phyloP scores from a whole-genome alignment of 768 basidiomycete species.

The Rhodotorula diobovata region DNA sequence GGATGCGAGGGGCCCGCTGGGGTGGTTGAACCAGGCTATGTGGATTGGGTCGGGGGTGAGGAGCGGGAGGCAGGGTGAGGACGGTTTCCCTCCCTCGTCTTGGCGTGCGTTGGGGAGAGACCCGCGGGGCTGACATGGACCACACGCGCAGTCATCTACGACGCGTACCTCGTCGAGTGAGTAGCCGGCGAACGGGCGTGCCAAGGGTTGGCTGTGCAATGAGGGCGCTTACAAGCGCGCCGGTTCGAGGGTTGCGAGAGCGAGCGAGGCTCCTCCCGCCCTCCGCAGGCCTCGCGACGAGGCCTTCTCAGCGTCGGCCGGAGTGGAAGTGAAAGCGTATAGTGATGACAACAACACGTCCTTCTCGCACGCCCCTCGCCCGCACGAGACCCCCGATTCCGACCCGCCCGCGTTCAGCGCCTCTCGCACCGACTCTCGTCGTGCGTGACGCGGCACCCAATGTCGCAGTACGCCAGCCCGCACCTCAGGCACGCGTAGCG shows the following conservation, averaged over 20 bases:
- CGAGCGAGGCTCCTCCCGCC: no score
- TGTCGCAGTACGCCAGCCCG: conserved; percentile 69
- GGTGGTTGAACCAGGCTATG: conserved; percentile 28
- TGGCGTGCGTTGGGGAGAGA: neutral
- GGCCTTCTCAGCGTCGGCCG: no score
- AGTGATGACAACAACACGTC: neutral
- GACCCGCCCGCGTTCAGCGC: neutral
- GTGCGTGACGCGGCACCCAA: conserved; percentile 68
- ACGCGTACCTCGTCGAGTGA: conserved; percentile 29
- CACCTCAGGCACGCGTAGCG: conserved; percentile 71
- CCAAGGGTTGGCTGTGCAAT: no score
- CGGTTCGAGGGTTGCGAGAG: no score
- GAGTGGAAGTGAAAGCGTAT: neutral
- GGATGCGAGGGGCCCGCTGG: conserved; percentile 13
- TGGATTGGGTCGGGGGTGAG: conserved; percentile 16
- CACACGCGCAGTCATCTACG: conserved; percentile 24
- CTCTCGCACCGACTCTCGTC: conserved; percentile 73
- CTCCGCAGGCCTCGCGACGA: no score
- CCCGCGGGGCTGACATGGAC: neutral
- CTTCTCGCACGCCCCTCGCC: no score
- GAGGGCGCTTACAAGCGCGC: no score
- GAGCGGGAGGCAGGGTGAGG: conserved; percentile 28
- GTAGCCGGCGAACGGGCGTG: no score
- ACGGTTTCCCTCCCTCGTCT: neutral
- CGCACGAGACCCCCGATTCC: no score